Evolutionary conservation across 1,284 basidiomycete genomes (phyloP), one percentile per base, ranked within the genome.

Genomic region (Sporisorium graminicola): DNA sequence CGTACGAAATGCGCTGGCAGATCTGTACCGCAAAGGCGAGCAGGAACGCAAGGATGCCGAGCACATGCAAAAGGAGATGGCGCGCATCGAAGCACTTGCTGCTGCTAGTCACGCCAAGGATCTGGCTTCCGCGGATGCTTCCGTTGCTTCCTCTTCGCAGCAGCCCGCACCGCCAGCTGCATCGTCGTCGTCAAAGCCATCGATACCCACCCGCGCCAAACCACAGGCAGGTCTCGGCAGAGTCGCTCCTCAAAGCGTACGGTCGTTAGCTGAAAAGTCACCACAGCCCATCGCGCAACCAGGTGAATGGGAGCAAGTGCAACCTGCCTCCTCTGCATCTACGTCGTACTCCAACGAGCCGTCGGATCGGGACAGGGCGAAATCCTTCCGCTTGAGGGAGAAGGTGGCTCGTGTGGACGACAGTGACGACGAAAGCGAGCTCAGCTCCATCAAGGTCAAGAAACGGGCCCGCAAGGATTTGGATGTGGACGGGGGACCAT

Each of bases 21-120:
- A 92, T 46, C 89, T 98, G 31, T 99, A 99, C 89, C 96, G 96
- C 88, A 88, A 91, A n/a, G 92, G 94, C 5, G 93, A 95, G 87
- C 91, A 92, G 87, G 90, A 91, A 60, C 93, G 93, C 87, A 91
- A 92, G 86, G 95, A 97, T 78, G 89, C 89, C 52, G 93, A 92
- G 60, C 92, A 94, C 81, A 94, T 95, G 87, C 92, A 90, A 79
- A 88, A 91, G 71, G 93, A 97, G 84, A 93, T 98, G 89, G 91
- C 89, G 14, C 88, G 91, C 62, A 92, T 99, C 66, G 93, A 98
- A 79, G 90, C 89, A 87, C 94, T 93, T 67, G 75, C 77, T n/a
- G 58, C 58, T 8, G 68, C 54, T n/a, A 73, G 68, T 54, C 71
- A 71, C 35, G 63, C 69, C 16, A 76, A 90, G 84, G 20, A 20